Evolutionary conservation across 202 grass and related monocot genomes (phyloP), one percentile per base, ranked within the genome.

Genomic region (Schoenoplectus tabernaemontani): DNA sequence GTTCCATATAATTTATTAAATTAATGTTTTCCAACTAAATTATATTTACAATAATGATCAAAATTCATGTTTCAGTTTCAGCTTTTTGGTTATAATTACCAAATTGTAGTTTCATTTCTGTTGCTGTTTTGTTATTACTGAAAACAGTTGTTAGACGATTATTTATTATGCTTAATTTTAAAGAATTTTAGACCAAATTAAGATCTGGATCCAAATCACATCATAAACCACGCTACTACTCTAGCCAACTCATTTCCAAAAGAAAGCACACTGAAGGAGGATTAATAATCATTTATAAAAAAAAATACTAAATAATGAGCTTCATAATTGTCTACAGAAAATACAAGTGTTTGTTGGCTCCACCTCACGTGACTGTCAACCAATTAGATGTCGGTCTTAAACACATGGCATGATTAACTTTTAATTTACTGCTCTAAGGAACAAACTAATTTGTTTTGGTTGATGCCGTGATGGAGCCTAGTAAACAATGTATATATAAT

Each of bases 161-260:
- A 38, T 15, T 58, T 60, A 57, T 20, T 39, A 38, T 65, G 34
- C 1, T 41, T 47, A 48, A 47, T 47, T 47, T 63, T 62, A 60
- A 62, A 63, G 1, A 58, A 46, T 43, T 13, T 43, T 63, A 43
- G 58, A 59, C 16, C 58, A 46, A 79, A 46, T 46, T 46, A 46
- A 79, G 58, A 79, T 79, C 77, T 79, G 22, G 77, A 79, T 79
- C 77, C 57, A 79, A 79, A 79, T 79, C 57, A 79, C 13, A 60
- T 64, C 58, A 79, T 48, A 64, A 79, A 30, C 77, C 11, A 64
- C 5, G 42, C 73, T 59, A 37, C 2, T 7, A n/a, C n/a, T n/a
- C 57, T 36, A 7, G 12, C 12, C 34, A 76, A 34, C 13, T 61
- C 33, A 78, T 24, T 23, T 33, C 4, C 36, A 7, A 41, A 58